Evolutionary conservation across 2,329 filamentous ascomycete species (phyloP).

Genomic region (Diplocarpon mali): DNA sequence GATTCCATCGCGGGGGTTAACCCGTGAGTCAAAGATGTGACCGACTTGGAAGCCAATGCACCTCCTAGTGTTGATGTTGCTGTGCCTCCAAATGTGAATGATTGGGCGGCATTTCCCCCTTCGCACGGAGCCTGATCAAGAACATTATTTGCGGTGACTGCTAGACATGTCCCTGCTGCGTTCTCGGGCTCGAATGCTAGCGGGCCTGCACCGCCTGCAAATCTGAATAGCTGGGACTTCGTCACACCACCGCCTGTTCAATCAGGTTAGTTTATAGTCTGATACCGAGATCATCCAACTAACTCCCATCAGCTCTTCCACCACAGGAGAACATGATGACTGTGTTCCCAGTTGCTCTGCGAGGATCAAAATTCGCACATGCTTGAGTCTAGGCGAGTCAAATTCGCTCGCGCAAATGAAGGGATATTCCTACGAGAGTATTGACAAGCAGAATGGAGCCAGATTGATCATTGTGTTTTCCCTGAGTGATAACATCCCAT

Average conservation of each 20-base stretch:
- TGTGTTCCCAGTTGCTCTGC: constrained; percentile 39
- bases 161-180: constrained; percentile 35
- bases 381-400: constrained; percentile 36
- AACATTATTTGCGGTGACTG: constrained; percentile 31
- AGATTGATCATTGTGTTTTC: constrained; percentile 38
- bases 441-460: constrained; percentile 42
- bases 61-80: neutral
- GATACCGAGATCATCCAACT: constrained; percentile 6
- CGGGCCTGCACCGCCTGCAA: constrained; percentile 33
- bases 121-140: constrained; percentile 36
- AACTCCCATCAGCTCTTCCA: constrained; percentile 42
- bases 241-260: constrained; percentile 35
- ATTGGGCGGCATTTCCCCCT: constrained; percentile 31
- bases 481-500: constrained; percentile 36
- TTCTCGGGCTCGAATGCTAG: constrained; percentile 37
- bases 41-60: neutral
- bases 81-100: constrained; percentile 29
- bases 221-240: constrained; percentile 41
- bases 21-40: neutral
- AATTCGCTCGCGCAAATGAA: neutral
- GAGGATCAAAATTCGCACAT: constrained; percentile 47
- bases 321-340: constrained; percentile 48
- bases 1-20: constrained; percentile 1
- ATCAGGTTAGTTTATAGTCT: constrained; percentile 2
- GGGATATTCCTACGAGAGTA: constrained; percentile 32